Evolutionary conservation across 2,329 filamentous ascomycete genomes (phyloP).

Genomic region (Claviceps capensis): DNA sequence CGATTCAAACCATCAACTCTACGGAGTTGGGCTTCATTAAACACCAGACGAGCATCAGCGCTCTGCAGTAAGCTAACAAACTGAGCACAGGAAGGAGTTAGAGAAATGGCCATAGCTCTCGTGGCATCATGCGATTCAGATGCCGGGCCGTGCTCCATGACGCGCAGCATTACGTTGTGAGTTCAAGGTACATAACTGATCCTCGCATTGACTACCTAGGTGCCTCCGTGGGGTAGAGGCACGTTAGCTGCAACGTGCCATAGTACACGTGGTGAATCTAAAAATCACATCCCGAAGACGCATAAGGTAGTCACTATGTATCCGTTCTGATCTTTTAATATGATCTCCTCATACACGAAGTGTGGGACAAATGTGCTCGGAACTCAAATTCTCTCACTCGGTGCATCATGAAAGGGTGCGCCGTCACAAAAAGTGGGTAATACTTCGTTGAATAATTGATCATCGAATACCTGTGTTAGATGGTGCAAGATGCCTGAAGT

Average conservation of each 20-base stretch:
- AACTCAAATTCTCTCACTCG: neutral
- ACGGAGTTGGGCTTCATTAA: neutral
- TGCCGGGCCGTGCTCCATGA: neutral
- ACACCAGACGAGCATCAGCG: neutral
- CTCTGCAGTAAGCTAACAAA: neutral
- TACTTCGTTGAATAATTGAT: neutral
- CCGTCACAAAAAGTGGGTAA: neutral
- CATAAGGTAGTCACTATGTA: no score
- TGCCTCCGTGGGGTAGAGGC: no score
- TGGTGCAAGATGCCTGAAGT: slow-evolving; percentile 1
- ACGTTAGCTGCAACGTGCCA: no score
- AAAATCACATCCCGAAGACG: no score
- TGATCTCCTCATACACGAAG: no score
- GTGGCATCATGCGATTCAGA: neutral
- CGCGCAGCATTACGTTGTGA: no score
- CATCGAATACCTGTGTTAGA: neutral
- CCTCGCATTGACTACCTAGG: no score
- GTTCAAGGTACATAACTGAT: no score
- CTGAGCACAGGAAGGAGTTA: neutral
- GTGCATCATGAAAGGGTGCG: neutral
- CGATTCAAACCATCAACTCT: no score
- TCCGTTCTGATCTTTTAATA: no score
- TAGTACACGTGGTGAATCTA: no score
- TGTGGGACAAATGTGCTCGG: no score
- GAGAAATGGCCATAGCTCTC: neutral